These are phyloP conservation scores for Westerdykella ornata DNA, from an alignment of 2,329 filamentous ascomycete species.

Conservation along the genomic window DNA sequence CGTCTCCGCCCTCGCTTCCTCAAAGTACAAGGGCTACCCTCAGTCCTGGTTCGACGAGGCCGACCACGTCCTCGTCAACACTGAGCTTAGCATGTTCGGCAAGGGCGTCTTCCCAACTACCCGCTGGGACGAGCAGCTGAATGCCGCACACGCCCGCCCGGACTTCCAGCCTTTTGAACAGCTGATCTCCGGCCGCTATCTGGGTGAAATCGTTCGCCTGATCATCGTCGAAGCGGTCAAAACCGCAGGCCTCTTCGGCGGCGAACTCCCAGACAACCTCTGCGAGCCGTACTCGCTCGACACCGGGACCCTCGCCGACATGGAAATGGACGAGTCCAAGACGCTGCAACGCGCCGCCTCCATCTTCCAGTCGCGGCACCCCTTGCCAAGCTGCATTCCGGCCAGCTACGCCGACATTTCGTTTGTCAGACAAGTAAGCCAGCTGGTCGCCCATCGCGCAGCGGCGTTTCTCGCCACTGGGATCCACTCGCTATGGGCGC, in stretches of 20 bases:
- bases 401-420: slow-evolving; percentile 46
- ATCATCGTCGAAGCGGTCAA: slow-evolving; percentile 55
- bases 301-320: slow-evolving; percentile 52
- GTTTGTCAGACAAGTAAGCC: slow-evolving; percentile 50
- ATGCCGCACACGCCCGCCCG: slow-evolving; percentile 50
- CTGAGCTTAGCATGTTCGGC: slow-evolving; percentile 61
- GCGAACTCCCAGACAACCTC: slow-evolving; percentile 50
- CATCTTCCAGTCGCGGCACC: slow-evolving; percentile 48
- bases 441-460: slow-evolving; percentile 52
- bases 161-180: slow-evolving; percentile 62
- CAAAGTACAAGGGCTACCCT: slow-evolving; percentile 52
- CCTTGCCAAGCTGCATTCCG: slow-evolving; percentile 35
- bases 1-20: slow-evolving; percentile 45
- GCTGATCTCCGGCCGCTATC: slow-evolving; percentile 56
- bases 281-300: slow-evolving; percentile 54
- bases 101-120: slow-evolving; percentile 53
- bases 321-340: slow-evolving; percentile 46
- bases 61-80: slow-evolving; percentile 59
- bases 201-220: slow-evolving; percentile 57
- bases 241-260: slow-evolving; percentile 51
- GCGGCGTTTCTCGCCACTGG: slow-evolving; percentile 57
- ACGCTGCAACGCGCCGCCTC: slow-evolving; percentile 37
- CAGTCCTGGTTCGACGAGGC: slow-evolving; percentile 51
- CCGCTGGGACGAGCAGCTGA: slow-evolving; percentile 56
- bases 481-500: slow-evolving; percentile 55